A percentile compares a stretch with the other conserved stretches of the same genome.
phyloP scores from a whole-genome alignment of 2,329 filamentous ascomycete genomes.

The Aspergillus neoniger region DNA sequence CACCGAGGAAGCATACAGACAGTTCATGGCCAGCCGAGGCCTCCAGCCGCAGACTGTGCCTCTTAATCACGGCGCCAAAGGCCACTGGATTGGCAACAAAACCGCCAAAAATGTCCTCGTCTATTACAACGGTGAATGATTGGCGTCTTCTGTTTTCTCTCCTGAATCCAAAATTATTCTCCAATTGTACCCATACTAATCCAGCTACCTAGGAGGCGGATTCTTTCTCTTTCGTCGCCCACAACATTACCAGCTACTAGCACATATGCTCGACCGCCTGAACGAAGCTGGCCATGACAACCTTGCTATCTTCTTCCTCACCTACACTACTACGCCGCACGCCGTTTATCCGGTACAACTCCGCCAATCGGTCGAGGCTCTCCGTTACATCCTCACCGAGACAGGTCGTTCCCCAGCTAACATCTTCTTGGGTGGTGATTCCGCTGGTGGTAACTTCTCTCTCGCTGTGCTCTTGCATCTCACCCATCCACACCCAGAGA shows the following conservation, averaged over 20 bases:
- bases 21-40: slow-evolving; percentile 27
- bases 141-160: neutral
- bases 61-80: slow-evolving; percentile 35
- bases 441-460: slow-evolving; percentile 44
- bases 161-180: neutral
- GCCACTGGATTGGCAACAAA: slow-evolving; percentile 44
- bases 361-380: slow-evolving; percentile 38
- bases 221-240: slow-evolving; percentile 50
- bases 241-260: slow-evolving; percentile 50
- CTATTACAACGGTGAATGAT: slow-evolving; percentile 41
- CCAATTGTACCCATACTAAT: neutral
- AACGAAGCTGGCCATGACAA: slow-evolving; percentile 41
- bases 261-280: slow-evolving; percentile 43
- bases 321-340: slow-evolving; percentile 55
- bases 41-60: slow-evolving; percentile 32
- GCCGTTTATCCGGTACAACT: slow-evolving; percentile 43
- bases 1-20: slow-evolving; percentile 30
- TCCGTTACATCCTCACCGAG: slow-evolving; percentile 41
- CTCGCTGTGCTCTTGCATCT: slow-evolving; percentile 37
- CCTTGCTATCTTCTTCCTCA: slow-evolving; percentile 53
- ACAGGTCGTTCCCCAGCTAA: slow-evolving; percentile 33
- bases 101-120: slow-evolving; percentile 42
- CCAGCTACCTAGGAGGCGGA: slow-evolving; percentile 50
- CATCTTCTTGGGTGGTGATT: slow-evolving; percentile 44
- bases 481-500: slow-evolving; percentile 56